Evolutionary conservation across 805 yeast genomes (phyloP).

Genomic region (baker's yeast (Saccharomyces cerevisiae)): DNA sequence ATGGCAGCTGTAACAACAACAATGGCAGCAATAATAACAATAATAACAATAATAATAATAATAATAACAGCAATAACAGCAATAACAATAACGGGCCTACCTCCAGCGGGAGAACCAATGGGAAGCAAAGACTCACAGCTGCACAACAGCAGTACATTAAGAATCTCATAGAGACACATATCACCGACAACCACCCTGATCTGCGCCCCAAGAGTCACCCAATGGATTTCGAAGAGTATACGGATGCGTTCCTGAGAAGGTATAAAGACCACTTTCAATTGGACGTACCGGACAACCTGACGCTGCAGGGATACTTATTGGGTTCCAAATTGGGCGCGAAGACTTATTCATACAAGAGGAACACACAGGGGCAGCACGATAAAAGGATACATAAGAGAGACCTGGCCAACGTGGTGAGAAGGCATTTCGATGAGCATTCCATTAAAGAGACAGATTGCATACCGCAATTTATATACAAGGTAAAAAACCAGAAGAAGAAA

Average conservation of each 20-base stretch:
- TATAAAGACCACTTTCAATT: constrained; percentile 58
- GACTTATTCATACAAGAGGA: constrained; percentile 36
- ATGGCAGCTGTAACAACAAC: constrained; percentile 1
- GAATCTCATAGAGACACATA: constrained; percentile 56
- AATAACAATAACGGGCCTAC: constrained; percentile 22
- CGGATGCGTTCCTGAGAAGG: constrained; percentile 55
- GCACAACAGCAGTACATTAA: constrained; percentile 60
- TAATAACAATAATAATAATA: background rate
- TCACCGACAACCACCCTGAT: constrained; percentile 65
- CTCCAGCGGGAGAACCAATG: constrained; percentile 44
- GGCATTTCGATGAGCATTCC: constrained; percentile 53
- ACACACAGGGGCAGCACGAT: constrained; percentile 15
- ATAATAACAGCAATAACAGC: constrained; percentile 3
- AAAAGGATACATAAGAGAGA: constrained; percentile 50
- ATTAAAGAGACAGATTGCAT: constrained; percentile 79
- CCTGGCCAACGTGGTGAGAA: constrained; percentile 51
- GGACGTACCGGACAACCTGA: constrained; percentile 49
- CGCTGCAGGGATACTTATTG: constrained; percentile 61
- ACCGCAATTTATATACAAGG: constrained; percentile 81
- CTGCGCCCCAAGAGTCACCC: constrained; percentile 47
- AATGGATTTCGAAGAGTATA: constrained; percentile 59
- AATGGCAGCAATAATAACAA: background rate
- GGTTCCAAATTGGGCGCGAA: constrained; percentile 67
- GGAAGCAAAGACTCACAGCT: constrained; percentile 41
- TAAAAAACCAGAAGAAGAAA: constrained; percentile 54